Evolutionary conservation across 805 yeast species (phyloP).

Genomic region (Lipomyces yamanashiensis): DNA sequence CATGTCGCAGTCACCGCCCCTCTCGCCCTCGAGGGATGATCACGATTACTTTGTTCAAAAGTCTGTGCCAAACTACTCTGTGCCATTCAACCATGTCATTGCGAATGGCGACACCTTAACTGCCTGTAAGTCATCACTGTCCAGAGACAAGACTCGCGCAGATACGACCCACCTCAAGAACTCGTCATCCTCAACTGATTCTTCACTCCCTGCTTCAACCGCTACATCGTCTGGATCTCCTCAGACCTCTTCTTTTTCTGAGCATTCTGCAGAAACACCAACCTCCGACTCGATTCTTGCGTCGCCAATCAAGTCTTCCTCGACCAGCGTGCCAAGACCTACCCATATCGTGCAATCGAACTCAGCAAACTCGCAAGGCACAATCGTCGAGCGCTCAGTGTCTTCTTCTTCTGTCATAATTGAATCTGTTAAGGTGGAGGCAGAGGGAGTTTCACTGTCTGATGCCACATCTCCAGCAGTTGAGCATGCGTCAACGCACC

Average conservation of each 20-base stretch:
- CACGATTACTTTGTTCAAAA: not conserved
- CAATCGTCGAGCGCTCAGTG: not conserved
- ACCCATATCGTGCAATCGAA: not conserved
- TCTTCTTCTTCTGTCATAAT: not conserved
- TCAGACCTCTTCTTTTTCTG: not conserved
- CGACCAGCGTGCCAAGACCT: not conserved
- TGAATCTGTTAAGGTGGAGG: not conserved
- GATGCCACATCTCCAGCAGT: no score
- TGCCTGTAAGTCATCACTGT: no score
- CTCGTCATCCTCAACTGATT: conserved; percentile 4
- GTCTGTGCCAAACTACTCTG: conserved; percentile 6
- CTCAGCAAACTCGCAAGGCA: not conserved
- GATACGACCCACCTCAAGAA: not conserved
- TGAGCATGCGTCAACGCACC: not conserved
- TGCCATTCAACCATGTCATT: not conserved
- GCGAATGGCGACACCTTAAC: not conserved
- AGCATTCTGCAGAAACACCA: not conserved
- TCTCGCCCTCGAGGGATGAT: not conserved
- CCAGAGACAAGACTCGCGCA: not conserved
- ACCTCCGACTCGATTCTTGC: not conserved
- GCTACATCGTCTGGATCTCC: conserved; percentile 2
- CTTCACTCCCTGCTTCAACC: conserved; percentile 6
- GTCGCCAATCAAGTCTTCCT: not conserved
- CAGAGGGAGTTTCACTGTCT: no score
- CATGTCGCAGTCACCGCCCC: conserved; percentile 7